Evolutionary conservation across 805 yeast species (phyloP), one percentile per base, ranked within the genome.

Genomic region (Wickerhamiella dianesei): DNA sequence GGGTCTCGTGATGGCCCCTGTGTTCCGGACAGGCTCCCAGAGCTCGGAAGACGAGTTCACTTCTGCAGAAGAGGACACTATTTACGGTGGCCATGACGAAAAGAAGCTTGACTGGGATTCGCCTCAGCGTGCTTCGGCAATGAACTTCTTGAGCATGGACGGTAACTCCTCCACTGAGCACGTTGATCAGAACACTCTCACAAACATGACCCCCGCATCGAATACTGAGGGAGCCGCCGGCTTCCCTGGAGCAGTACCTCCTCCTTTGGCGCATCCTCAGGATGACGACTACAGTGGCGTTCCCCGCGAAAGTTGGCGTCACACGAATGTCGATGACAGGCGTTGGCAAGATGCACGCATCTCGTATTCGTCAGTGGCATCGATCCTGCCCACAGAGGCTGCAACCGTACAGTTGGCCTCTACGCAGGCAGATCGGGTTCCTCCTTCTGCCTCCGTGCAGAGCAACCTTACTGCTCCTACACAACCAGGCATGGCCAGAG

Each of bases 391-490:
- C 29, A 85, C 96, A 1, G 84, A 85, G 59, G 72, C 87, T 42
- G 72, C 86, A 58, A 81, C 84, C 3, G 85, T 87, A 36, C 74
- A 86, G 57, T 69, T 86, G 39, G 86, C 82, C 2, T 82, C 80
- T 36, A 49, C 43, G 8, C 59, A 60, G 43, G 43, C 16, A 21
- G 21, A 40, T 12, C 20, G 36, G 21, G n/a, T 17, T 8, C 14
- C 35, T 4, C 13, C 20, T 5, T 13, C 21, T 3, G 22, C 22
- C 12, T 12, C 35, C n/a, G 35, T 29, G 22, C 8, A 13, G 9
- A 25, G 36, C 37, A n/a, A 35, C n/a, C 41, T 16, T 5, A 43
- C 44, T 12, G 40, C 40, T 8, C 41, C 40, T 22, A 13, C 40
- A 3, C 44, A 29, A 6, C 21, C 18, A 12, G 41, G 43, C 8